Evolutionary conservation across 2,329 filamentous ascomycete genomes (phyloP), one percentile per base, ranked within the genome.

Genomic region (Stachybotrys chlorohalonatus): DNA sequence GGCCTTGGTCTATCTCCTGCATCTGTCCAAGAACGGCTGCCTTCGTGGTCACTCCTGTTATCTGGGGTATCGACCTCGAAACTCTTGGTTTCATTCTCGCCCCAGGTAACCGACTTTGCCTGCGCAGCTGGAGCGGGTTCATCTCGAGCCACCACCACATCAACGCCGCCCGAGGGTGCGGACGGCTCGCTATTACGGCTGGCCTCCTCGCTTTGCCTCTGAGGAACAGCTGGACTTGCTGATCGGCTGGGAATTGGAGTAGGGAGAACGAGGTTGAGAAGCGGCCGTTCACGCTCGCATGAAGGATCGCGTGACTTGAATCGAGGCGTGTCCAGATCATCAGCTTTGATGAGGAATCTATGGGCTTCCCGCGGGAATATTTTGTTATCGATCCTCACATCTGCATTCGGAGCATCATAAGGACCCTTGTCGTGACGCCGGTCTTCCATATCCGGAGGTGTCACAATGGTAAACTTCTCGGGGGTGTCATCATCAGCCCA

Each of bases 31-130:
- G 67, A 63, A 31, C 64, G 66, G 31, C 53, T 56, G 24, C 59
- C 65, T 42, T 70, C 69, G 9, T 58, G 57, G 50, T 68, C 64
- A 52, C 62, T 68, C 57, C 64, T 69, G n/a, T 62, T 62, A 49
- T 81, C 79, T 7, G 83, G 80, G 52, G 78, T 85, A 56, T 82
- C 80, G 11, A 81, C 75, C 51, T 85, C 80, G 57, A 83, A 87
- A 56, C 82, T 79, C 64, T 85, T 82, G 5, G 79, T 85, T 63
- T 84, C 76, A 58, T 85, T 84, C 56, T 84, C 74, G 11, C 82
- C 84, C 84, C 83, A 87, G 11, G 77, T 83, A 5, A 87, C 84
- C 47, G 71, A 77, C 60, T 85, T 85, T 9, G 36, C 36, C 7
- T 80, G 74, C 7, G 71, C 32, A 9, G 63, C 47, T 17, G 45